Percentiles rank a stretch among this genome's conserved stretches.
phyloP scores from a whole-genome alignment of 768 basidiomycete genomes.

The Rhizopogon vesiculosus region DNA sequence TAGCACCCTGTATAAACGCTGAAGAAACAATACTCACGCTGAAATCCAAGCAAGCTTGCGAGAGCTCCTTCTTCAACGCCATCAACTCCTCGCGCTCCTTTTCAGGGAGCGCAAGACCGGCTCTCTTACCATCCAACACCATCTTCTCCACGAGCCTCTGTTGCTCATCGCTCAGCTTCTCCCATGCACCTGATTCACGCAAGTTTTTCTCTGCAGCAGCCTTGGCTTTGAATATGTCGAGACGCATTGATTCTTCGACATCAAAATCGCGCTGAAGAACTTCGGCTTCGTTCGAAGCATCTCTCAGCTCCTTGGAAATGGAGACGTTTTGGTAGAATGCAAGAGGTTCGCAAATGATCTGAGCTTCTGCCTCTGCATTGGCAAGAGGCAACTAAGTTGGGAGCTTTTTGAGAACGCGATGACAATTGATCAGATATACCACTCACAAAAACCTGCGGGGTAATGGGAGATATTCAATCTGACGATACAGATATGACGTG shows the following conservation, averaged over 20 bases:
- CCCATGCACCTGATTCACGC: conserved; percentile 56
- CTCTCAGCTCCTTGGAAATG: conserved; percentile 66
- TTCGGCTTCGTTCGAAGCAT: conserved; percentile 75
- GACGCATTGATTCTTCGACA: conserved; percentile 76
- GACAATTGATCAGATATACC: conserved; percentile 1
- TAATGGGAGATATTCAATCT: neutral
- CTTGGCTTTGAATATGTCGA: conserved; percentile 77
- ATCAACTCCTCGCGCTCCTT: conserved; percentile 54
- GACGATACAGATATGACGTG: neutral
- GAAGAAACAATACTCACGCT: conserved; percentile 42
- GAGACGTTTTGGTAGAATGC: conserved; percentile 84
- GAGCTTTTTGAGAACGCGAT: conserved; percentile 14
- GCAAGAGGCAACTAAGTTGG: conserved; percentile 52
- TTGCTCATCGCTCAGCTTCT: conserved; percentile 60
- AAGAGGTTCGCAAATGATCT: conserved; percentile 51
- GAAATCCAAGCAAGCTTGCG: conserved; percentile 74
- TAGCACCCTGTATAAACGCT: neutral
- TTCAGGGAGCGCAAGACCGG: conserved; percentile 71
- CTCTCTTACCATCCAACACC: conserved; percentile 73
- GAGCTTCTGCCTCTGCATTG: conserved; percentile 50
- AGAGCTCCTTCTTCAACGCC: conserved; percentile 69
- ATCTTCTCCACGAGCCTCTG: conserved; percentile 78
- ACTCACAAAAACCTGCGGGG: conserved; percentile 68
- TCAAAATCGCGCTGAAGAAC: conserved; percentile 63
- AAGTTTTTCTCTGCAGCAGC: conserved; percentile 65